Conservation (phyloP, 2,329 filamentous ascomycete species). For the Trichoderma cornu-damae region DNA sequence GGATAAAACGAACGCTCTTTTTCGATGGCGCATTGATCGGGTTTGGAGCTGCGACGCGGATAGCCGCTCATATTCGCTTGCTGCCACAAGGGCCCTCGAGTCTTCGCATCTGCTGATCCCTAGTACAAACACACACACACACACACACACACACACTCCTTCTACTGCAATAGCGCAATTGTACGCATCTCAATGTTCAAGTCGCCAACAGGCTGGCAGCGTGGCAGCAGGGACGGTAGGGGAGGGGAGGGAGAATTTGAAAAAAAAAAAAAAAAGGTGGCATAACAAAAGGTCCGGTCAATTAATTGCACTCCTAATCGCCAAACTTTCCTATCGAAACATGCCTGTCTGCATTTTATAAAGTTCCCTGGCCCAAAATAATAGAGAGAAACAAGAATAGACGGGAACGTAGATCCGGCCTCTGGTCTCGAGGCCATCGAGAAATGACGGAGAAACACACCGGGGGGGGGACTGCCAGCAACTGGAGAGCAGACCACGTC, state of each 20-base stretch:
- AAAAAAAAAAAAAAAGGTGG: background rate
- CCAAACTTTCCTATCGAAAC: slow-evolving; percentile 47
- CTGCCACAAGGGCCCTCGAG: background rate
- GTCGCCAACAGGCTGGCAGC: background rate
- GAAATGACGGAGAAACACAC: slow-evolving; percentile 8
- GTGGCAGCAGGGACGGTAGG: background rate
- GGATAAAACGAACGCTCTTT: slow-evolving; percentile 1
- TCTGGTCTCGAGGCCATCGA: slow-evolving; percentile 22
- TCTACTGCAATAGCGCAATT: background rate
- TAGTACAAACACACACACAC: no score
- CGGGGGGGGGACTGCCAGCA: background rate
- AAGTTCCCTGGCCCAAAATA: slow-evolving; percentile 32
- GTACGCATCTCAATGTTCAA: background rate
- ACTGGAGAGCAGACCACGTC: slow-evolving; percentile 1
- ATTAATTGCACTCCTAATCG: slow-evolving; percentile 48
- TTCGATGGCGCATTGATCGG: background rate
- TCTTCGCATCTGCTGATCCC: background rate
- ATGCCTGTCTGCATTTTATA: slow-evolving; percentile 36
- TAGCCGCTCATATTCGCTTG: background rate
- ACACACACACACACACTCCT: no score
- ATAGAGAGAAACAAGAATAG: slow-evolving; percentile 26
- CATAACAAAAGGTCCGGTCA: slow-evolving; percentile 26
- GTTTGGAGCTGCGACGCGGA: background rate
- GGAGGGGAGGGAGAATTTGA: no score
- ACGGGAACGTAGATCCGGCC: slow-evolving; percentile 22